A percentile compares a stretch with the other conserved stretches of the same genome.
These are phyloP conservation scores for Pelargonium myrrhifolium DNA, from an alignment of 441 rosid genomes.

Conservation along the genomic window DNA sequence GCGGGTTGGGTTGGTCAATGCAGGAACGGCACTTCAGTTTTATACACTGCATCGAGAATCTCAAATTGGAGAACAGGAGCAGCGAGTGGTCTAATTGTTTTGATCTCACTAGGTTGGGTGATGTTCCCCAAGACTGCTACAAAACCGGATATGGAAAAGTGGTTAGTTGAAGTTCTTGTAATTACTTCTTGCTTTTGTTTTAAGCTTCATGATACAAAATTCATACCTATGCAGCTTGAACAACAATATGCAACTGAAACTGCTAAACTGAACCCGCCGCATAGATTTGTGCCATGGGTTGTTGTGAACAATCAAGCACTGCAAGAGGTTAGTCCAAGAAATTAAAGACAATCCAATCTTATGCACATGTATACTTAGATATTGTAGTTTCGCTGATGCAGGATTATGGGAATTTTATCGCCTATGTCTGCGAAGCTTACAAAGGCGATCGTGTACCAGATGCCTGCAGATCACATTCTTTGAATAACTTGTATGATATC, in stretches of 20 bases:
- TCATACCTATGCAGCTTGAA: constrained; percentile 17
- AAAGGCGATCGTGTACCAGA: constrained; percentile 11
- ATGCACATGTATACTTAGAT: not conserved
- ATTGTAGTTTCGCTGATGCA: not conserved
- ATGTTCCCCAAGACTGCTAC: constrained; percentile 22
- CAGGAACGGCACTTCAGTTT: constrained; percentile 19
- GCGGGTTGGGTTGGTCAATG: not conserved
- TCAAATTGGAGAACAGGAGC: constrained; percentile 15
- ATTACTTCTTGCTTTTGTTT: not conserved
- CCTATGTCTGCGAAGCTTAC: constrained; percentile 24
- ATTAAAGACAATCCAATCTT: not conserved
- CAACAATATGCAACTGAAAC: constrained; percentile 18
- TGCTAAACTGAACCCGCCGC: constrained; percentile 18
- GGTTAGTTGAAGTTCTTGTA: too few relatives aligned
- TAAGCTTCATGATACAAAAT: not conserved
- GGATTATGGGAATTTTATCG: constrained; percentile 20
- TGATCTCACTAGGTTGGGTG: constrained; percentile 12
- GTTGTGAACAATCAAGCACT: constrained; percentile 21
- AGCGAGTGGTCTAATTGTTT: constrained; percentile 18
- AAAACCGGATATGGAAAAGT: constrained; percentile 14
- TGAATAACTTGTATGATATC: not conserved
- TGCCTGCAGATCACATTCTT: constrained; percentile 8
- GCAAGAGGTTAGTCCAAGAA: constrained; percentile 17
- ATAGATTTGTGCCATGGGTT: constrained; percentile 26
- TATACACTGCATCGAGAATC: constrained; percentile 22